Conservation (phyloP, 129 eudicot species). For the Centrapalus pauciflorus region DNA sequence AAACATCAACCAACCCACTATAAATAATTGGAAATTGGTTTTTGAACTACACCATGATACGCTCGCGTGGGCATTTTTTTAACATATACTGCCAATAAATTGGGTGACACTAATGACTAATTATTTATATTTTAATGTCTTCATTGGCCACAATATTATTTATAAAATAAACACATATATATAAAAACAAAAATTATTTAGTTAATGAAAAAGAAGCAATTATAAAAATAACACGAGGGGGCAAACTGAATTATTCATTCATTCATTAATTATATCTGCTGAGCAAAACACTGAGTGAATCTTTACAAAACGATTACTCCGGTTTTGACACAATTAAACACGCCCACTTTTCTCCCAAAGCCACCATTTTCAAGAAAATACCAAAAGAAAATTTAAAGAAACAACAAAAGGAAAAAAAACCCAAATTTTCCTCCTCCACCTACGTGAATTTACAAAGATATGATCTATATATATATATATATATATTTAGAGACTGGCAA, state of each 20-base stretch:
- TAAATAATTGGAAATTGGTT: neutral
- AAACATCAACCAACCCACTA: neutral
- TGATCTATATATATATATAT: neutral
- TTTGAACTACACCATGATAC: neutral
- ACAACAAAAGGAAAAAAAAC: neutral
- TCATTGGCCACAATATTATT: too few species aligned
- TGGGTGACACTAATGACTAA: neutral
- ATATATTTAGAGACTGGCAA: slow-evolving; percentile 4
- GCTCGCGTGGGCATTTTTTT: neutral
- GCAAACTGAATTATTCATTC: slow-evolving; percentile 22
- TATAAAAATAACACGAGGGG: slow-evolving; percentile 8
- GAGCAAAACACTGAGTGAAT: slow-evolving; percentile 31
- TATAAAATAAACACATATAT: too few species aligned
- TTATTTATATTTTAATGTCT: neutral
- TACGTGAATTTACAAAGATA: slow-evolving; percentile 27
- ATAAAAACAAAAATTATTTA: too few species aligned
- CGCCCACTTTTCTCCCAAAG: slow-evolving; percentile 5
- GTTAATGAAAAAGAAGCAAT: neutral
- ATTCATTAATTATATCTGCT: slow-evolving; percentile 15
- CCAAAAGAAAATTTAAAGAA: neutral
- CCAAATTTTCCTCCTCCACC: slow-evolving; percentile 16
- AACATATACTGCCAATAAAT: slow-evolving; percentile 6
- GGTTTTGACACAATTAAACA: slow-evolving; percentile 21
- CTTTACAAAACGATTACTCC: slow-evolving; percentile 32
- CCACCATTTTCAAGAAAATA: slow-evolving; percentile 26